Evolutionary conservation across 2,329 filamentous ascomycete genomes (phyloP), one percentile per base, ranked within the genome.

Genomic region (Pestalotiopsis fici): DNA sequence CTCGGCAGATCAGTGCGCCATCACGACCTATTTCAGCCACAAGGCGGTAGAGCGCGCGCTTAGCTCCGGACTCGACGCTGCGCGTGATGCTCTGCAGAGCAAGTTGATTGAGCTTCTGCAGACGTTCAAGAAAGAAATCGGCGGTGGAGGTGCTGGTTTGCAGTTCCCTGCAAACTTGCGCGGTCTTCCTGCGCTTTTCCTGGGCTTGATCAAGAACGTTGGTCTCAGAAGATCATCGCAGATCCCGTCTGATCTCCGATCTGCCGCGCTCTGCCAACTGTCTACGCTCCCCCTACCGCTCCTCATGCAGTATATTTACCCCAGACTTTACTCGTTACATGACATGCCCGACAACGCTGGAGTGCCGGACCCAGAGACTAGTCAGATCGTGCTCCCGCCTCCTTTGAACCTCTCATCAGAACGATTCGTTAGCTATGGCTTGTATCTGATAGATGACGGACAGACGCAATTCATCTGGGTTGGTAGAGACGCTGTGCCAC

Each of bases 381-480:
- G 94, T 74, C 93, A 97, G 75, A 98, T 97, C 70, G 87, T 93
- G 62, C 89, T 99, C 65, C 96, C 96, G 27, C 93, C 93, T 4
- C 86, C 93, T 0, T 76, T 93, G 75, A 98, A 98, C 79, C 86
- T 98, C 67, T 94, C 94, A 3, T 97, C 95, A 1, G 94, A 95
- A 79, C 89, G 92, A 59, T 88, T 99, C 62, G 93, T 94, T 3
- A 88, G 94, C 0, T 97, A 97, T 76, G 96, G 96, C 31, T 84
- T 99, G 21, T 99, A 99, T 80, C 87, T 99, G 67, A 96, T 99
- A 74, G 96, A 99, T 74, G 96, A 99, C 76, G 95, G 95, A 2
- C 95, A 98, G 80, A 98, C 94, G 5, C 96, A 99, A 78, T 99
- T 99, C 86, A 82, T 99, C 60, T 99, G 96, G 96, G 87, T 98